A percentile compares a stretch with the other conserved stretches of the same genome.
These are phyloP conservation scores for Anthracocystis panici-leucophaei DNA, from an alignment of 1,284 basidiomycete species.

Conservation along the genomic window DNA sequence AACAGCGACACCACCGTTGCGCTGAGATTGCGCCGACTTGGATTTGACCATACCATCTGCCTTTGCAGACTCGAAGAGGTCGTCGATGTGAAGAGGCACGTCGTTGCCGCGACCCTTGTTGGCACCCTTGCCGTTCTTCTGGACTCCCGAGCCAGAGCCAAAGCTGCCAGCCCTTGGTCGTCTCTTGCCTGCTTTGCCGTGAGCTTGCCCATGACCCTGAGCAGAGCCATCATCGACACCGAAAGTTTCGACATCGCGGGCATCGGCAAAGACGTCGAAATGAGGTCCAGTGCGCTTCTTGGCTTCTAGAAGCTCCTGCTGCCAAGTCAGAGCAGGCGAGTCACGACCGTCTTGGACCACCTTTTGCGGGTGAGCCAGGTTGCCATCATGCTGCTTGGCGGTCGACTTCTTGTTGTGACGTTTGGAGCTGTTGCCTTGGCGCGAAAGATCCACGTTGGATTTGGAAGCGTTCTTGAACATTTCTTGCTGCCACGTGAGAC, in stretches of 20 bases:
- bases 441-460: slow-evolving; percentile 26
- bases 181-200: slow-evolving; percentile 31
- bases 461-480: slow-evolving; percentile 42
- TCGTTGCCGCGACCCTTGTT: slow-evolving; percentile 36
- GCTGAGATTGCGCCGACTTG: slow-evolving; percentile 31
- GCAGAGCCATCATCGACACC: slow-evolving; percentile 31
- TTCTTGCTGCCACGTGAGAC: slow-evolving; percentile 60
- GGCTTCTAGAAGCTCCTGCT: slow-evolving; percentile 54
- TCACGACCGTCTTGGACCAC: slow-evolving; percentile 38
- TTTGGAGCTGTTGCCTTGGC: slow-evolving; percentile 25
- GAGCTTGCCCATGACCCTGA: slow-evolving; percentile 11
- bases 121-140: slow-evolving; percentile 25
- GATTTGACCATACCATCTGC: slow-evolving; percentile 29
- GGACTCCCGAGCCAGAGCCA: slow-evolving; percentile 37
- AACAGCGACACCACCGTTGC: slow-evolving; percentile 8
- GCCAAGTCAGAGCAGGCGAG: slow-evolving; percentile 58
- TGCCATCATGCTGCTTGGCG: slow-evolving; percentile 41
- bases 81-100: slow-evolving; percentile 48
- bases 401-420: slow-evolving; percentile 25
- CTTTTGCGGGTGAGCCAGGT: slow-evolving; percentile 45
- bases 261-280: slow-evolving; percentile 61
- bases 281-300: slow-evolving; percentile 54
- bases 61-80: slow-evolving; percentile 44
- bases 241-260: slow-evolving; percentile 57
- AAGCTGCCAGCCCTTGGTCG: slow-evolving; percentile 47